Evolutionary conservation across 2,329 filamentous ascomycete genomes (phyloP).

Genomic region (Scedosporium minutisporum): DNA sequence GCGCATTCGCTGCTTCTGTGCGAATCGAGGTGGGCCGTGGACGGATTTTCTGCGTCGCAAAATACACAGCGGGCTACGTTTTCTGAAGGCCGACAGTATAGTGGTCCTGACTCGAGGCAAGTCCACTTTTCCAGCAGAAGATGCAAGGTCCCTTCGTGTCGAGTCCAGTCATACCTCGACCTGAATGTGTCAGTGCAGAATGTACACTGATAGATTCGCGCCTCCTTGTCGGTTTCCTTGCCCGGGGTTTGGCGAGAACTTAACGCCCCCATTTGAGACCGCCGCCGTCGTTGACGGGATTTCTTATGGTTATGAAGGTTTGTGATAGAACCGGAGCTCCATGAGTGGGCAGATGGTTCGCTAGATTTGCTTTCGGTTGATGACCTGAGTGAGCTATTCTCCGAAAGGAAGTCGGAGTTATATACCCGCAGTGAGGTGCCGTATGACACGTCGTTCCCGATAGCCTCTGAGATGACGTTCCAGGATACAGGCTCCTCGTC

Average conservation of each 20-base stretch:
- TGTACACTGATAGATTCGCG: conserved; percentile 28
- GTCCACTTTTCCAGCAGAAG: conserved; percentile 37
- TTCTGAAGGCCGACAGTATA: conserved; percentile 29
- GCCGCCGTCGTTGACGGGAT: not conserved
- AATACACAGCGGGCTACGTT: conserved; percentile 28
- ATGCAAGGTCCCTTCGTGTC: conserved; percentile 40
- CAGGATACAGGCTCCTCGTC: conserved; percentile 15
- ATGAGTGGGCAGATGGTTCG: conserved; percentile 8
- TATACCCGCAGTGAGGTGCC: not conserved
- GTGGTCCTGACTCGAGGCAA: conserved; percentile 27
- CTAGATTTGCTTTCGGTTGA: conserved; percentile 14
- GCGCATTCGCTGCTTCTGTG: conserved; percentile 37
- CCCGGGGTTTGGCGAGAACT: not conserved
- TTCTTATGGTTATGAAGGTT: conserved; percentile 10
- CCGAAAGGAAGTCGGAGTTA: not conserved
- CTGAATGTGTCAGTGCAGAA: conserved; percentile 37
- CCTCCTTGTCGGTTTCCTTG: not conserved
- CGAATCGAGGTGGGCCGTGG: conserved; percentile 20
- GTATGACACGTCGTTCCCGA: not conserved
- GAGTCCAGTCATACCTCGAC: conserved; percentile 34
- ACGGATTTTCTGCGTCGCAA: conserved; percentile 23
- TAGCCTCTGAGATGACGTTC: conserved; percentile 13
- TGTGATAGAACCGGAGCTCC: conserved; percentile 19
- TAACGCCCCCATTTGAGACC: not conserved
- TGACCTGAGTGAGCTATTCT: conserved; percentile 16